Conservation (phyloP, 495 filamentous ascomycete genomes). For the Penicillium mononematosum region DNA sequence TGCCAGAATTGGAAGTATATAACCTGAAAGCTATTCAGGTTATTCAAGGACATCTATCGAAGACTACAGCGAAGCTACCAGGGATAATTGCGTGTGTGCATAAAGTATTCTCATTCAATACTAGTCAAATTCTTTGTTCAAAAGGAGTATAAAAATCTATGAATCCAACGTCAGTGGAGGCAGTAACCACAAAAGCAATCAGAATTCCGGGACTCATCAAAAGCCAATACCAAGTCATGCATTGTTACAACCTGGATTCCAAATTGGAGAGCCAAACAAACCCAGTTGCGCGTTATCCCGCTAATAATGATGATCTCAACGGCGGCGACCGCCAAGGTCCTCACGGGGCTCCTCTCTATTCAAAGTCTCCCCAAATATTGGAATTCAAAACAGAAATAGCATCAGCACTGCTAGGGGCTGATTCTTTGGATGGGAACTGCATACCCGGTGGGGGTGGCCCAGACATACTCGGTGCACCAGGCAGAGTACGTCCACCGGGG, state of each 20-base stretch:
- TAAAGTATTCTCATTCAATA: neutral
- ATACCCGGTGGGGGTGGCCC: neutral
- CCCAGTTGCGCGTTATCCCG: neutral
- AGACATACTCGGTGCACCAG: too few species aligned
- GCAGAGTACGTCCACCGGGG: neutral
- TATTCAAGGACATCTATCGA: neutral
- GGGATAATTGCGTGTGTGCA: neutral
- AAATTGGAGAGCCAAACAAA: neutral
- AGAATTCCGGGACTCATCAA: neutral
- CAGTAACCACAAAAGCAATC: neutral
- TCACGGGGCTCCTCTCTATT: neutral
- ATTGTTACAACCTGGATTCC: neutral
- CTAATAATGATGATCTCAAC: neutral
- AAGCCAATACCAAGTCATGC: neutral
- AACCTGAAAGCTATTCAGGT: neutral
- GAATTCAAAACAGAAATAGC: neutral
- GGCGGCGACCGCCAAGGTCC: neutral
- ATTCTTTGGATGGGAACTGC: neutral
- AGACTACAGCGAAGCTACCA: neutral
- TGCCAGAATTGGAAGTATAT: neutral
- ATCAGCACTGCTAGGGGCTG: neutral
- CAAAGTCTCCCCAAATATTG: neutral
- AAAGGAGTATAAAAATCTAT: neutral
- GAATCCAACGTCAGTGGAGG: neutral
- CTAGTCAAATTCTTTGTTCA: neutral